Evolutionary conservation across 805 yeast genomes (phyloP).

Genomic region (Cyberlindnera mrakii): DNA sequence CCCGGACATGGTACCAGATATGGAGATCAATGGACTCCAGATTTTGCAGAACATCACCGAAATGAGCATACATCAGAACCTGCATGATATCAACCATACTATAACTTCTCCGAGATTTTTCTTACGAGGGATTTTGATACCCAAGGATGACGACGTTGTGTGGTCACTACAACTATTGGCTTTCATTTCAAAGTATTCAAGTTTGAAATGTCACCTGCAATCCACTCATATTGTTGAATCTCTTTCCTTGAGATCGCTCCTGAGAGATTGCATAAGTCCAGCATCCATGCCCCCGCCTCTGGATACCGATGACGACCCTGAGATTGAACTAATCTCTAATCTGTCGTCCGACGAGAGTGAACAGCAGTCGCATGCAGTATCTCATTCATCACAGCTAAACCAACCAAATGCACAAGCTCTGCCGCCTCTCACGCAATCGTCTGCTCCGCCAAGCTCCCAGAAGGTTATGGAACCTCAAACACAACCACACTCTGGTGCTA

Average conservation of each 20-base stretch:
- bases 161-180: conserved; percentile 93
- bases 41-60: conserved; percentile 6
- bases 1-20: not conserved
- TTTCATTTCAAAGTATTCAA: conserved; percentile 86
- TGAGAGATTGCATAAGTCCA: conserved; percentile 22
- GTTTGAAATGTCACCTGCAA: conserved; percentile 67
- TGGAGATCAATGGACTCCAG: not conserved
- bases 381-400: conserved; percentile 1
- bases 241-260: conserved; percentile 45
- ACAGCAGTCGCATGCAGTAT: conserved; percentile 3
- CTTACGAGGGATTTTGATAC: conserved; percentile 69
- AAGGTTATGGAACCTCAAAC: conserved; percentile 5
- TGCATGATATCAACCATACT: conserved; percentile 19
- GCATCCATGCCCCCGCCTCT: conserved; percentile 9
- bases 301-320: conserved; percentile 39
- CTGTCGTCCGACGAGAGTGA: conserved; percentile 16
- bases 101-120: conserved; percentile 46
- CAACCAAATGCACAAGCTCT: conserved; percentile 1
- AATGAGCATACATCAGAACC: conserved; percentile 6
- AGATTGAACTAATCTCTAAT: conserved; percentile 25
- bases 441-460: conserved; percentile 6
- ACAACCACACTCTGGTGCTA: conserved; percentile 2
- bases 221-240: conserved; percentile 69
- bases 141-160: conserved; percentile 87
- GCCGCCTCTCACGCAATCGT: conserved; percentile 1